Evolutionary conservation across 495 filamentous ascomycete genomes (phyloP), one percentile per base, ranked within the genome.

Genomic region (Penicillium verhagenii): DNA sequence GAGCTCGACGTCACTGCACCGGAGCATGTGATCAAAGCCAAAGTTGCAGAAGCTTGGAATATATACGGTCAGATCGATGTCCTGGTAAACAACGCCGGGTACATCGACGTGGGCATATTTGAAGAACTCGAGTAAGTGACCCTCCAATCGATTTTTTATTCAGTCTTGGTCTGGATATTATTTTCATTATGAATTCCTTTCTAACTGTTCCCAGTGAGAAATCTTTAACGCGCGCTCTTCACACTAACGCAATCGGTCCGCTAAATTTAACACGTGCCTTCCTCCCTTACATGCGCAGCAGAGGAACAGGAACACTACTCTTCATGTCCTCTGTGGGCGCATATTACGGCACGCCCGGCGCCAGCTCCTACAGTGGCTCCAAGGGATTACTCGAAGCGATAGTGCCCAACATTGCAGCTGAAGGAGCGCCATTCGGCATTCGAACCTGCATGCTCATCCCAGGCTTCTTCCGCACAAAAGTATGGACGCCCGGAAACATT

Each of bases 21-120:
- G 3, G 66, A 73, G 25, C 47, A 70, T 1, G 61, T 59, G 3
- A 33, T 80, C 8, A 55, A 72, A 31, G 57, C 57, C 21, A 69
- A 65, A 4, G 59, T 75, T 1, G 57, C 75, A 33, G 71, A 75
- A 45, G 77, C 75, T 0, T 69, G 73, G 29, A 25, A 44, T 0
- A 50, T 66, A 9, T 60, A 60, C 43, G 79, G 79, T 0, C 56
- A 59, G 25, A 63, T 84, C 46, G 80, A 82, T 52, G 69, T 81
- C 10, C 57, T 83, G 10, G 72, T 84, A 20, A 81, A 82, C 60
- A 80, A 81, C 38, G 81, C 81, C 9, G 80, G 61, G 2, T 79
- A 76, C 52, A 58, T 74, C 0, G 50, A 63, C 11, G 50, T 52
- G 23, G 66, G 68, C 0, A 55, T 56, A 2, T 3, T 64, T 2